Base-by-base conservation (phyloP, 2,329 filamentous ascomycete species). In the Endoconidiophora laricicola region DNA sequence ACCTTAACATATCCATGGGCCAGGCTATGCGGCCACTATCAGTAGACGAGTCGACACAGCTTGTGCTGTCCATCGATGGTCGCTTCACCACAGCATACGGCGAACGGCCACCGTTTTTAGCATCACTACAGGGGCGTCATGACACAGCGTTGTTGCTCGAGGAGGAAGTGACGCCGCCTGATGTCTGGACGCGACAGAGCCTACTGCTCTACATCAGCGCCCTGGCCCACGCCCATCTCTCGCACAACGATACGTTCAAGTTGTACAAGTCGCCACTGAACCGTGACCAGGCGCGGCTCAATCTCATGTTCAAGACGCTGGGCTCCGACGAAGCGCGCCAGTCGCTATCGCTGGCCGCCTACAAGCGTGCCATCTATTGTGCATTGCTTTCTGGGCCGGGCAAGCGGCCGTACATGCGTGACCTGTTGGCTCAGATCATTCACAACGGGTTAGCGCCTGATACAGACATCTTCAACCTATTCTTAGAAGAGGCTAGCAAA, bases 401-500 rank as follows among this genome's bases (percentile, higher is more conserved):
- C 1, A 56, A 56, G 44, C 54, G 59, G 20, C 53, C 57, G 1
- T 56, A 62, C 5, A 57, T 58, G 40, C 57, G 60, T 5, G 52
- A 54, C 5, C 60, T 74, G 3, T 61, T 71, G 46, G 57, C 57
- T 2, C 56, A 61, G n/a, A 62, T 65, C 24, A 61, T 65, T 44
- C 55, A 60, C 39, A 56, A 61, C 37, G 63, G 63, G 1, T 55
- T 71, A n/a, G 63, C 61, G 4, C 60, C 70, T 56, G 69, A 72
- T 54, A 66, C 66, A 1, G 65, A 67, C 33, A 61, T 67, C 4
- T 73, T 67, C 62, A 73, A 74, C 57, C 62, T 70, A 46, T 59
- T 74, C 54, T 63, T 72, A 12, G 61, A 62, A 12, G 62, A 65
- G 2, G 63, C 66, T 41, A 64, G 64, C 7, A 58, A 62, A 46